Percentiles rank a stretch among this genome's conserved stretches.
Evolutionary conservation across 2,329 filamentous ascomycete species (phyloP).

Genomic region (Pseudogymnoascus sp.): DNA sequence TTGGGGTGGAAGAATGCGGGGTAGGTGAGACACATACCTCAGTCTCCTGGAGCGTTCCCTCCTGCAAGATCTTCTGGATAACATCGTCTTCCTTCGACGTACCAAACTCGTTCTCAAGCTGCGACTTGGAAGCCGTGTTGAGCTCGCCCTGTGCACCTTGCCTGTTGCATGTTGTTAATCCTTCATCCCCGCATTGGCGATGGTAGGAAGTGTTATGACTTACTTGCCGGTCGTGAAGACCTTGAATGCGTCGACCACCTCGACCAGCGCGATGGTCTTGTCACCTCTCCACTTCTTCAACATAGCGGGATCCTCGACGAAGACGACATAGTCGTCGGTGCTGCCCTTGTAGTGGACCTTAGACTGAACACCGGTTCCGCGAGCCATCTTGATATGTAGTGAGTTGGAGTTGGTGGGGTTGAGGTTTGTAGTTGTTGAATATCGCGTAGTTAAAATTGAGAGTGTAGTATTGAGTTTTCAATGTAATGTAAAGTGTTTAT

Average conservation of each 20-base stretch:
- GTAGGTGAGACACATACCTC: conserved; percentile 39
- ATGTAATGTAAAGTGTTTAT: conserved; percentile 5
- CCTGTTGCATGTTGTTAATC: not conserved
- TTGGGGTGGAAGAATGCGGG: not conserved
- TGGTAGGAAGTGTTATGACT: conserved; percentile 32
- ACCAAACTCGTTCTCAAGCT: conserved; percentile 81
- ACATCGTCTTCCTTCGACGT: conserved; percentile 72
- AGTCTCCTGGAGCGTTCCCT: conserved; percentile 60
- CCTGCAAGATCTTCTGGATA: conserved; percentile 73
- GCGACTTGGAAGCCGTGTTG: conserved; percentile 67
- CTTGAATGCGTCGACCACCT: conserved; percentile 84
- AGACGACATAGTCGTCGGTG: conserved; percentile 62
- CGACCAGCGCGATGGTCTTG: conserved; percentile 68
- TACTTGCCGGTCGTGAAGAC: conserved; percentile 87
- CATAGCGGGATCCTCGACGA: conserved; percentile 52
- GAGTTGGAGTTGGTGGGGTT: not conserved
- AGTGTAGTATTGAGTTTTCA: not conserved
- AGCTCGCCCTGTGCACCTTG: conserved; percentile 57
- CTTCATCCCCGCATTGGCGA: not conserved
- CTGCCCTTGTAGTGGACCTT: conserved; percentile 67
- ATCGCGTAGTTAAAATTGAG: not conserved
- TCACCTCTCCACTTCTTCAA: conserved; percentile 80
- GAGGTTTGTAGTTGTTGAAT: not conserved
- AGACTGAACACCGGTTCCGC: conserved; percentile 49
- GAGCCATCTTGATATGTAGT: conserved; percentile 37